Evolutionary conservation across 176 grass and related monocot species (phyloP), one percentile per base, ranked within the genome.

Genomic region (Oropetium thomaeum): DNA sequence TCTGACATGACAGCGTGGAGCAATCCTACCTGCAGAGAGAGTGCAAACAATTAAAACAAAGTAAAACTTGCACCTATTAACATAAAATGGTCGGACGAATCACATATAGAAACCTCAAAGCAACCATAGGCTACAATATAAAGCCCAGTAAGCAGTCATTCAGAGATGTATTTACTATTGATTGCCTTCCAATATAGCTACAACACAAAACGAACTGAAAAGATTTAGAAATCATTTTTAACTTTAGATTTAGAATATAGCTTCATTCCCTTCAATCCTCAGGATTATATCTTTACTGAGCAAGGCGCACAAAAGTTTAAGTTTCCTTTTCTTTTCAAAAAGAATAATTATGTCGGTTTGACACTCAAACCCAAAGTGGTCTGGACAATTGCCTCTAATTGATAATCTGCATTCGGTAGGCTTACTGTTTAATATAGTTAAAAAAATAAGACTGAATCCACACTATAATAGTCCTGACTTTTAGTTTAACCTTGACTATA

Each of bases 1-100:
- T 92, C 86, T 58, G 91, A 93, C 95, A 98, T 98, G 55, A 92
- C 79, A 77, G 65, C 91, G 69, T 98, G 95, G 13, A 98, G 86
- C 67, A 94, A 81, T 30, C 87, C 88, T 73, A 98, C 82, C 91
- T 98, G 91, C 74, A 79, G 55, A 82, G 47, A 48, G 41, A 66
- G 75, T 40, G 70, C 23, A 63, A 13, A 39, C 23, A 76, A 86
- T 33, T 28, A 44, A 27, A 54, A 63, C 32, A 67, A 53, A 0
- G 69, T n/a, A 81, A 63, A 57, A 71, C 5, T 43, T 71, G 29
- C 47, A 78, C 49, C 38, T 65, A 65, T 14, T 43, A 57, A 4
- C 7, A 54, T 22, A 32, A 45, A 78, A 58, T 27, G 14, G 51
- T 58, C 33, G 42, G 43, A 11, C 48, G 16, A 49, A 74, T 34